phyloP scores from a whole-genome alignment of 75 land plant species.

The Isoetes taiwanensis region DNA sequence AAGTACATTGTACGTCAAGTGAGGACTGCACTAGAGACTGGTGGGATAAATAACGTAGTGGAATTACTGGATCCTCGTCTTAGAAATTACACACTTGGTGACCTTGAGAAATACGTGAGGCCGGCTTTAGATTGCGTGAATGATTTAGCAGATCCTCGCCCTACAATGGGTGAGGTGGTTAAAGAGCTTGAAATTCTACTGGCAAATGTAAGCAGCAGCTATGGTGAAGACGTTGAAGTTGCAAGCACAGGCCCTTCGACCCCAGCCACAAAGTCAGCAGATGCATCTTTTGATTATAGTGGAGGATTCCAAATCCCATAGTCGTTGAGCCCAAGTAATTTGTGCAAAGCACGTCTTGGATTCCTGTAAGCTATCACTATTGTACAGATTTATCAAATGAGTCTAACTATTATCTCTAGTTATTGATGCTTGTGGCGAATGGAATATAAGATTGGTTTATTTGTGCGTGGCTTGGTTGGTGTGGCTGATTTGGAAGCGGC shows the following conservation, averaged over 20 bases:
- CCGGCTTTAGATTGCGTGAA: conserved; percentile 57
- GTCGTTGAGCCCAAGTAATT: conserved; percentile 49
- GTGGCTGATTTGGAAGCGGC: too few species aligned
- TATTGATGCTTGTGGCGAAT: too few species aligned
- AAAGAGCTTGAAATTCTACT: conserved; percentile 63
- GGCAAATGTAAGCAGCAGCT: conserved; percentile 34
- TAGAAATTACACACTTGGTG: conserved; percentile 6
- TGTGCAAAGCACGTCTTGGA: too few species aligned
- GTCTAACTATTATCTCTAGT: too few species aligned
- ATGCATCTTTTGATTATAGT: conserved; percentile 45
- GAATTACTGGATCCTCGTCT: conserved; percentile 50
- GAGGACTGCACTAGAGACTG: conserved; percentile 21
- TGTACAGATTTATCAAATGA: too few species aligned
- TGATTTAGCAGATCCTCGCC: conserved; percentile 42
- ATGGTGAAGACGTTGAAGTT: too few species aligned
- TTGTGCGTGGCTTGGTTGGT: too few species aligned
- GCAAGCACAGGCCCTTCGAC: too few species aligned
- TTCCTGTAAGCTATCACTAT: too few species aligned
- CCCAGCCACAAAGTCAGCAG: too few species aligned
- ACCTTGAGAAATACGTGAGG: conserved; percentile 34
- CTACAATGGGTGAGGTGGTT: conserved; percentile 59
- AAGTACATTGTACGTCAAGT: conserved; percentile 70
- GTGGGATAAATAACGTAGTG: conserved; percentile 21
- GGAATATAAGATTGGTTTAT: too few species aligned
- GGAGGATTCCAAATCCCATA: conserved; percentile 36